Base-by-base conservation (phyloP, 768 basidiomycete genomes). In the Leccinum longicurvipes region DNA sequence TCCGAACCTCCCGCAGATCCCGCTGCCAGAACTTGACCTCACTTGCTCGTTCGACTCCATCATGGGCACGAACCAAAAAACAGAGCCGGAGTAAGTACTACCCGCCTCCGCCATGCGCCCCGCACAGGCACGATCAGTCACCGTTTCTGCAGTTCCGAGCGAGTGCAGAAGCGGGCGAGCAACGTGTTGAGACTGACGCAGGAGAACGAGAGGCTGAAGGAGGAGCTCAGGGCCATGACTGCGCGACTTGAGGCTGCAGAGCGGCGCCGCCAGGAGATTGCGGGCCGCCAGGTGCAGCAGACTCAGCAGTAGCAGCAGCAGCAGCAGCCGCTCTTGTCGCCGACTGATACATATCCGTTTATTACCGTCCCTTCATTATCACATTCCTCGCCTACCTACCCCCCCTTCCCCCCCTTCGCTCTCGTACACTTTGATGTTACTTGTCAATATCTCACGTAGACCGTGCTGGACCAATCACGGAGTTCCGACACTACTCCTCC, bases 161-260 rank as follows among this genome's bases (percentile, higher is more conserved):
- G 69, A 55, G 68, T 80, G 60, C 76, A 87, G 67, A 91, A 90
- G 72, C 83, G 89, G 58, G 84, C 83, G 41, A 87, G 85, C 63
- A 90, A 87, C 70, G 86, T 91, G 56, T 69, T 88, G 66, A 89
- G 86, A 65, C 76, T 92, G 32, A 78, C 86, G 21, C 78, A 87
- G 73, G 89, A 92, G 77, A 87, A 91, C 69, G 86, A 88, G 69
- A 87, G 84, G 70, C 74, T 92, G 57, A 84, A 86, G 71, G 85
- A 80, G 49, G 84, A 90, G 72, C 79, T 92, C 65, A 83, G 78
- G 65, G 86, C 83, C 49, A 86, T 91, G 85, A 78, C 81, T 19
- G 87, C 86, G 59, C 74, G 87, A 61, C 74, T 91, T 61, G 87
- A 89, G 72, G 85, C 85, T 14, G 86, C 85, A 19, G 89, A 91